Evolutionary conservation across 2,329 filamentous ascomycete species (phyloP).

Genomic region (Beauveria bassiana): DNA sequence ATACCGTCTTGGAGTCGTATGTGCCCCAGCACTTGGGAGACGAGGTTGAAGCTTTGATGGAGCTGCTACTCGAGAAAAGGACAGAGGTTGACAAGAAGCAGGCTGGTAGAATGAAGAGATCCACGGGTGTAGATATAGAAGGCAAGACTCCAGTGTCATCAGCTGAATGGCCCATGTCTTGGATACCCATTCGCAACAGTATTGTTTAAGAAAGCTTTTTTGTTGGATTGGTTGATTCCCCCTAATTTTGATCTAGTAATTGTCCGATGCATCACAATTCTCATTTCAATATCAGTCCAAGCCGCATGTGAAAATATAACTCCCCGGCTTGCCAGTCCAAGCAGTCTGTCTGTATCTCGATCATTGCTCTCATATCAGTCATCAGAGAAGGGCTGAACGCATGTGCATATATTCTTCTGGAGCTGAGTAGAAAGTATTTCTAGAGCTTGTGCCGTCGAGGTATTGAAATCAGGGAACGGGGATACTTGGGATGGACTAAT

Average conservation of each 20-base stretch:
- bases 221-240: neutral
- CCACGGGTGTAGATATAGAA: neutral
- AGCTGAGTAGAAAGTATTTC: too few species aligned
- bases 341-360: too few species aligned
- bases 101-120: neutral
- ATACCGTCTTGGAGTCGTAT: neutral
- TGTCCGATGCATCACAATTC: neutral
- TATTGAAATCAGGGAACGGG: too few species aligned
- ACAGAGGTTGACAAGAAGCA: neutral
- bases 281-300: neutral
- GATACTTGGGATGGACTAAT: too few species aligned
- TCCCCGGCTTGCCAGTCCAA: too few species aligned
- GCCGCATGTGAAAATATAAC: too few species aligned
- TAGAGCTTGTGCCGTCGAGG: too few species aligned
- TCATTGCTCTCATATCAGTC: too few species aligned
- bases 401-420: neutral
- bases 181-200: conserved; percentile 1
- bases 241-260: neutral
- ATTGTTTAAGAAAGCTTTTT: neutral
- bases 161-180: conserved; percentile 1
- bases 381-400: neutral
- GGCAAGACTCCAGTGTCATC: neutral
- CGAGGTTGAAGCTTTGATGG: neutral
- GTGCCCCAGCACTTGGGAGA: neutral
- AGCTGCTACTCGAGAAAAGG: neutral